phyloP scores from a whole-genome alignment of 2,329 filamentous ascomycete genomes.

The Neophaeococcomyces aloes region DNA sequence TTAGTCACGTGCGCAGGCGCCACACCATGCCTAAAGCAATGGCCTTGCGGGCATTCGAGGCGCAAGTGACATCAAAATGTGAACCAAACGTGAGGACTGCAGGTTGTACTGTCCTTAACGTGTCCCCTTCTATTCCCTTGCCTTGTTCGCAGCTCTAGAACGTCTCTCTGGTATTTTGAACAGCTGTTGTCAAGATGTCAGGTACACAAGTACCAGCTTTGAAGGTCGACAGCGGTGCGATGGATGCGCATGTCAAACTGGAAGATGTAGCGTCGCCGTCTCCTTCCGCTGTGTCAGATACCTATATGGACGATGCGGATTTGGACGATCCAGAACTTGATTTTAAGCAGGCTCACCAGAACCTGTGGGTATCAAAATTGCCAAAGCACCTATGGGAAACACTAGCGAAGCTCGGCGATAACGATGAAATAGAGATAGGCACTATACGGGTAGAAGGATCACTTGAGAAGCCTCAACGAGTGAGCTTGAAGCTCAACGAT shows the following conservation, averaged over 20 bases:
- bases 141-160: too few species aligned
- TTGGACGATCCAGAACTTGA: conserved; percentile 61
- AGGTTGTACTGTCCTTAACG: too few species aligned
- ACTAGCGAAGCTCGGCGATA: conserved; percentile 65
- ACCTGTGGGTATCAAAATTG: conserved; percentile 62
- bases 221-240: too few species aligned
- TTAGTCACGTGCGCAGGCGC: too few species aligned
- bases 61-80: too few species aligned
- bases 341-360: conserved; percentile 40
- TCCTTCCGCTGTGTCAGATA: conserved; percentile 8
- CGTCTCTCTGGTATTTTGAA: too few species aligned
- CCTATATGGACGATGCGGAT: conserved; percentile 42
- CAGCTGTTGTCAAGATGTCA: too few species aligned
- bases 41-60: too few species aligned
- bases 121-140: too few species aligned
- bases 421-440: conserved; percentile 72
- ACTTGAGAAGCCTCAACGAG: conserved; percentile 42
- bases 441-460: conserved; percentile 54
- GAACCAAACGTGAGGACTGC: too few species aligned
- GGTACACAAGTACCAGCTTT: too few species aligned
- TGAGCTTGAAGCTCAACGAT: conserved; percentile 55
- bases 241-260: conserved; percentile 12
- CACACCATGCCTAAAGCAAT: too few species aligned
- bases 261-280: conserved; percentile 18
- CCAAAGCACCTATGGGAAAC: conserved; percentile 72